These are phyloP conservation scores for Rhexocercosporidium sp. DNA, from an alignment of 2,329 filamentous ascomycete species.

Conservation along the genomic window DNA sequence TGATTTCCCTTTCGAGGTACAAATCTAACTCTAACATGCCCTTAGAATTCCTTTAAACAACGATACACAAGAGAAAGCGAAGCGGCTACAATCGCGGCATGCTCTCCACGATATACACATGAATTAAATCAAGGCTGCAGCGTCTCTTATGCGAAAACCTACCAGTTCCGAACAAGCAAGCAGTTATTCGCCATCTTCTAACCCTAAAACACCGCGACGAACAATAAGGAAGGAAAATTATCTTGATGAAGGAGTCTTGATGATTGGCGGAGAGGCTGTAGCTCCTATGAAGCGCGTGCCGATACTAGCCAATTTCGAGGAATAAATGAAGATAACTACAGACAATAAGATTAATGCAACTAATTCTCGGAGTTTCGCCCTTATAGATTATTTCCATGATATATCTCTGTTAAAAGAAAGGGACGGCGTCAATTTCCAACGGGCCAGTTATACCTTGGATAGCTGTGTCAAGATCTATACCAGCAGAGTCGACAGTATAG, in stretches of 20 bases:
- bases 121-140: conserved; percentile 86
- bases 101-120: conserved; percentile 89
- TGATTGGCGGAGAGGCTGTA: conserved; percentile 75
- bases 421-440: conserved; percentile 97
- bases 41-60: conserved; percentile 92
- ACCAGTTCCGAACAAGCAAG: conserved; percentile 63
- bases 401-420: conserved; percentile 98
- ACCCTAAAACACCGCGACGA: conserved; percentile 58
- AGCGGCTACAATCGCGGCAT: conserved; percentile 84
- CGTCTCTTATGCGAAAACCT: conserved; percentile 71
- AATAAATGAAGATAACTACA: conserved; percentile 99
- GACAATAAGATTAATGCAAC: conserved; percentile 99
- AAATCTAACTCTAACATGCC: neutral
- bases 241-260: conserved; percentile 61
- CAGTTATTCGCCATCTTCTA: conserved; percentile 61
- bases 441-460: conserved; percentile 95
- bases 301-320: conserved; percentile 96
- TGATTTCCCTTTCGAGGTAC: neutral
- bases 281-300: conserved; percentile 97
- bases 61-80: conserved; percentile 89
- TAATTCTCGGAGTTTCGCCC: conserved; percentile 99
- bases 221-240: conserved; percentile 49
- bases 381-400: conserved; percentile 99
- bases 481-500: conserved; percentile 95
- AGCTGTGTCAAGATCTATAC: conserved; percentile 99